phyloP scores from a whole-genome alignment of 1,284 basidiomycete species.

The Sanguinoderma infundibulare region DNA sequence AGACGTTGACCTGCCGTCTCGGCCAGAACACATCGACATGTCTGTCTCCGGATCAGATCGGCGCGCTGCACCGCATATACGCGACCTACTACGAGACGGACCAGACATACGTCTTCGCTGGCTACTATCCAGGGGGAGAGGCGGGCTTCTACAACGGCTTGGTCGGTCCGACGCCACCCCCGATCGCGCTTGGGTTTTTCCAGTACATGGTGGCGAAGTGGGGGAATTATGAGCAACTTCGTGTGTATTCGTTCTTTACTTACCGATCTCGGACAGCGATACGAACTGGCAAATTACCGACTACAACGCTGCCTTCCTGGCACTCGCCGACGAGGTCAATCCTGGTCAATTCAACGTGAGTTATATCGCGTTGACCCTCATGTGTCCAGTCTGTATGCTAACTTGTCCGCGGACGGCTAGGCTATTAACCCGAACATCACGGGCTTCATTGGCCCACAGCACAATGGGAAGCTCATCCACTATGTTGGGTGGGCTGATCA shows the following conservation, averaged over 20 bases:
- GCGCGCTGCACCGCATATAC: conserved; percentile 38
- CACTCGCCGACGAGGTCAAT: conserved; percentile 25
- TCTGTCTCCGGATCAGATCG: conserved; percentile 37
- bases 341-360: conserved; percentile 27
- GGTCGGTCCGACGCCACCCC: conserved; percentile 23
- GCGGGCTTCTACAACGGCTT: conserved; percentile 36
- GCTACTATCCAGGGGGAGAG: conserved; percentile 34
- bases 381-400: background rate
- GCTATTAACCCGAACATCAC: conserved; percentile 34
- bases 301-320: conserved; percentile 23
- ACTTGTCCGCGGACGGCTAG: background rate
- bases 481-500: conserved; percentile 38
- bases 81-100: conserved; percentile 34
- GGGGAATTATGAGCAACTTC: background rate
- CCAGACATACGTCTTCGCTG: conserved; percentile 29
- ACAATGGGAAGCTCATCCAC: conserved; percentile 37
- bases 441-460: conserved; percentile 30
- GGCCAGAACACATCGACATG: conserved; percentile 34
- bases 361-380: background rate
- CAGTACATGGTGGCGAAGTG: conserved; percentile 29
- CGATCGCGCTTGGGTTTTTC: conserved; percentile 24
- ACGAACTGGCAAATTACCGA: conserved; percentile 27
- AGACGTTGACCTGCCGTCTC: conserved; percentile 33
- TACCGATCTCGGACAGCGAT: conserved; percentile 17
- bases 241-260: background rate